Base-by-base conservation (phyloP, 441 rosid genomes). In the Populus hybrid region DNA sequence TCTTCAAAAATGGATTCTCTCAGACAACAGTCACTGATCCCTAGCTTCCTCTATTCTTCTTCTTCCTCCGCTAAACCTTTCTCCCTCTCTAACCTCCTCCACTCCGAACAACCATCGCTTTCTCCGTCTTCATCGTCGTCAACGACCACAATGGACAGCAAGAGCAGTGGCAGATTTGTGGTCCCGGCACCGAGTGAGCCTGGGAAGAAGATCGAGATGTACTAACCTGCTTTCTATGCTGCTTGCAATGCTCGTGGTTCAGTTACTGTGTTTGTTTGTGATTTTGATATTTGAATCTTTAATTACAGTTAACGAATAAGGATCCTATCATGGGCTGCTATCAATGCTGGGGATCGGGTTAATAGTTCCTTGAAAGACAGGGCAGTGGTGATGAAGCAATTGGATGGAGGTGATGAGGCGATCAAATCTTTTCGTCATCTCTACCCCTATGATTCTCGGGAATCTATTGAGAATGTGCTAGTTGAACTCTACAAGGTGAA, bases 311-410 rank as follows among this genome's bases (percentile, higher is more conserved):
- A 24, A 16, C 2, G 3, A 20, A 42, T 35, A 35, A 35, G 36
- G 36, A 35, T 69, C 1, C 76, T 94, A 84, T 94, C 93, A 76
- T 94, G 99, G 97, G 93, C 97, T 24, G 99, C 97, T 7, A 94
- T 94, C 61, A 94, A 94, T 73, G 87, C 90, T 7, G 94, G 98
- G 61, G 99, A 94, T 71, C 83, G 97, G 26, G 92, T 94, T 28
- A 97, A 94, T 70, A 94, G 98, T 70, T 92, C 97, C 8, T 77
- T 93, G 84, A 94, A 94, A 77, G 97, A 94, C 87, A 94, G 93
- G 99, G 97, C 95, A 0, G 90, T 90, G 42, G 95, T 93, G 68
- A 90, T 94, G 97, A 94, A 92, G 73, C 98, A 94, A 74, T 69
- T 94, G 79, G 70, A 93, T 81, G 84, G 98, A 81, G 77, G 97